These are phyloP conservation scores for Coniochaeta prunicola DNA, from an alignment of 2,329 filamentous ascomycete species.

Conservation along the genomic window DNA sequence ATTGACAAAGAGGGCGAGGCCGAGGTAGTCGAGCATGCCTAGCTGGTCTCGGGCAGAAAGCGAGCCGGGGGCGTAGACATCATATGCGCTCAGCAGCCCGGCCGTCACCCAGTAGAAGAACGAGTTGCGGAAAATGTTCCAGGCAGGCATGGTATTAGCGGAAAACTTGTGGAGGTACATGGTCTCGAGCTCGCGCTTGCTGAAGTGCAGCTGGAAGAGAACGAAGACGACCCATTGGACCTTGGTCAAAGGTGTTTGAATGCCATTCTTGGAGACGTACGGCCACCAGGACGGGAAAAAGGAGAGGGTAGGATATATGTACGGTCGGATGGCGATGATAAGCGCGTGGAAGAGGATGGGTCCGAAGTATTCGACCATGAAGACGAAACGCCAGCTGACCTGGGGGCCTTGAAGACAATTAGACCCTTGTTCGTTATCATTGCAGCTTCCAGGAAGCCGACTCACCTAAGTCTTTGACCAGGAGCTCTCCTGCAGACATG, in stretches of 20 bases:
- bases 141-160: constrained; percentile 82
- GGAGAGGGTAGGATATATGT: constrained; percentile 51
- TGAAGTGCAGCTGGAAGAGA: constrained; percentile 75
- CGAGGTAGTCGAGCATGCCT: constrained; percentile 53
- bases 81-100: constrained; percentile 74
- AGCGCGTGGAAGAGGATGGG: constrained; percentile 81
- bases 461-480: constrained; percentile 90
- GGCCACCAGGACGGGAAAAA: constrained; percentile 8
- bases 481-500: constrained; percentile 47
- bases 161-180: constrained; percentile 94
- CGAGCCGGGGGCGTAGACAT: constrained; percentile 72
- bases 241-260: constrained; percentile 47
- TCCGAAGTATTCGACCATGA: constrained; percentile 89
- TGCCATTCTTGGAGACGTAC: constrained; percentile 33
- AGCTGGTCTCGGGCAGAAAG: constrained; percentile 49
- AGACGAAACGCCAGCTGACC: constrained; percentile 88
- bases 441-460: background rate
- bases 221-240: constrained; percentile 67
- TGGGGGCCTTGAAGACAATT: constrained; percentile 59
- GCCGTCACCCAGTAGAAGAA: constrained; percentile 87
- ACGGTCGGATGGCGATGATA: constrained; percentile 63
- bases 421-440: constrained; percentile 10
- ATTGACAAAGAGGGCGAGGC: constrained; percentile 64
- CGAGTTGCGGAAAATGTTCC: constrained; percentile 92
- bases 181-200: constrained; percentile 94